Percentiles rank a stretch among this genome's conserved stretches.
Conservation (phyloP, 179 eudicot genomes). For the Actinidia chinensis region DNA sequence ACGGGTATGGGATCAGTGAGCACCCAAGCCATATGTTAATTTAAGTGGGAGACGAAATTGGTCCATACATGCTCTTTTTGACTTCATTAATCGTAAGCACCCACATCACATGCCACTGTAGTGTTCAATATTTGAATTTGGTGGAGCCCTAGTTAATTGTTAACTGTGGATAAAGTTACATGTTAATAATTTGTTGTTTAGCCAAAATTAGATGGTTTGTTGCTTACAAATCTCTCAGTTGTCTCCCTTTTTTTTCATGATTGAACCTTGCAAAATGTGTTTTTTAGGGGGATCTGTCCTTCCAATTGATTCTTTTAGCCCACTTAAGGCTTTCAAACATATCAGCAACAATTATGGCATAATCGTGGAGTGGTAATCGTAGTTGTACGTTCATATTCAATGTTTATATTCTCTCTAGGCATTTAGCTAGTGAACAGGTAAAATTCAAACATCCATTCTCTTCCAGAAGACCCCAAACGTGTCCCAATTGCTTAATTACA, state of each 20-base stretch:
- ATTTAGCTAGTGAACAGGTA: neutral
- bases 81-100: no score
- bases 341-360: neutral
- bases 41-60: neutral
- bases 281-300: neutral
- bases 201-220: neutral
- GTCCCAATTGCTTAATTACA: neutral
- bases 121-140: no score
- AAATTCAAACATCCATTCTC: neutral
- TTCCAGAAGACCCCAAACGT: neutral
- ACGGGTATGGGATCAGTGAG: no score
- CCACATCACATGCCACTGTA: no score
- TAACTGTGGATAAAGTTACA: no score
- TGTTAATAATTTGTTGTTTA: neutral
- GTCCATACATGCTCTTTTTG: neutral
- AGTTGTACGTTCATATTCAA: neutral
- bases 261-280: neutral
- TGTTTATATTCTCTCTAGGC: neutral
- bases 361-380: neutral
- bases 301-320: neutral
- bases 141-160: no score
- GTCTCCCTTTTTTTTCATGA: neutral
- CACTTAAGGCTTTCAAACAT: neutral
- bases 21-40: no score
- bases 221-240: neutral